Evolutionary conservation across 140 eudicot genomes (phyloP).

Genomic region (Eryngium alpinum): DNA sequence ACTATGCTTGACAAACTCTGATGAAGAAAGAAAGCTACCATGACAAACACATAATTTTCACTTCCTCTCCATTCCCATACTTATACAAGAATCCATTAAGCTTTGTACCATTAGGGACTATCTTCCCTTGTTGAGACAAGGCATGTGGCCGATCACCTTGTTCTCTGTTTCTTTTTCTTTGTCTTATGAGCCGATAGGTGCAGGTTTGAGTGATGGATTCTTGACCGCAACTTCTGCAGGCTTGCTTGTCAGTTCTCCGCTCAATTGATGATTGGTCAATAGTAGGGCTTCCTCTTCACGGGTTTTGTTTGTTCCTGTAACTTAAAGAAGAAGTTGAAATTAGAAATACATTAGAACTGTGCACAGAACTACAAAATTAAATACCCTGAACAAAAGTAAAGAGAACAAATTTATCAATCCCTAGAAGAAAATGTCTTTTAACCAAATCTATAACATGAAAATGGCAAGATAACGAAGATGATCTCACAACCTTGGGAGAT

Average conservation of each 20-base stretch:
- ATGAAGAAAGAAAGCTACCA: slow-evolving; percentile 65
- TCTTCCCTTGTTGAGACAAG: slow-evolving; percentile 57
- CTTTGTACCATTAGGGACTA: slow-evolving; percentile 42
- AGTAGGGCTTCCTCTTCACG: slow-evolving; percentile 17
- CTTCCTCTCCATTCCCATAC: slow-evolving; percentile 57
- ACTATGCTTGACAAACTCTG: slow-evolving; percentile 72
- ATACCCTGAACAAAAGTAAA: not conserved
- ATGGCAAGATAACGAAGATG: too few relatives aligned
- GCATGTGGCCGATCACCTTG: slow-evolving; percentile 55
- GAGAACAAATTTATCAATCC: not conserved
- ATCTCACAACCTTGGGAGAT: too few relatives aligned
- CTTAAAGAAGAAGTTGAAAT: not conserved
- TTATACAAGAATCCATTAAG: slow-evolving; percentile 66
- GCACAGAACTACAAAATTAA: not conserved
- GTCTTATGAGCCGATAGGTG: not conserved
- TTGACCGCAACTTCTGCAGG: not conserved
- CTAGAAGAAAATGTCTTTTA: too few relatives aligned
- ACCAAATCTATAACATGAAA: too few relatives aligned
- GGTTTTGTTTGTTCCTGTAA: slow-evolving; percentile 31
- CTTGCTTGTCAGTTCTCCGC: slow-evolving; percentile 12
- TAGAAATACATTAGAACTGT: not conserved
- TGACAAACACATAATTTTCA: slow-evolving; percentile 80
- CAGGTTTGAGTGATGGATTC: not conserved
- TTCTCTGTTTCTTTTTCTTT: slow-evolving; percentile 24
- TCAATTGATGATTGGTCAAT: slow-evolving; percentile 22